A percentile compares a stretch with the other conserved stretches of the same genome.
phyloP scores from a whole-genome alignment of 495 filamentous ascomycete species.

The Daldinia loculata region DNA sequence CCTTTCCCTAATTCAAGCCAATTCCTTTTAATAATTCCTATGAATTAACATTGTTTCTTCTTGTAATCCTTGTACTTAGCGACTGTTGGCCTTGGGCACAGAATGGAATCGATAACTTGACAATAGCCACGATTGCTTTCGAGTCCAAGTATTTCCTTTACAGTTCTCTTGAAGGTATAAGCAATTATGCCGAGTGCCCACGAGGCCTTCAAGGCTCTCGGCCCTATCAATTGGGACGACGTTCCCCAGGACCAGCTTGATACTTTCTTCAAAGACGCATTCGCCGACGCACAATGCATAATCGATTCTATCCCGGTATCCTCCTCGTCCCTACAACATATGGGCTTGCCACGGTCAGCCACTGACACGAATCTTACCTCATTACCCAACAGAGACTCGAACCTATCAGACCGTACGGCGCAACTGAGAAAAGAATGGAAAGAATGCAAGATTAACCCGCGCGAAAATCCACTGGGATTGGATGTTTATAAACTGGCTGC shows the following conservation, averaged over 20 bases:
- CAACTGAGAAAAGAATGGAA: conserved; percentile 86
- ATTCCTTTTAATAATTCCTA: conserved; percentile 6
- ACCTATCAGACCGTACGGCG: conserved; percentile 41
- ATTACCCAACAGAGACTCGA: conserved; percentile 13
- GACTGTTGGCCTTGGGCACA: neutral
- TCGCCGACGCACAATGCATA: conserved; percentile 71
- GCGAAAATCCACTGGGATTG: conserved; percentile 80
- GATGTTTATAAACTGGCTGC: conserved; percentile 80
- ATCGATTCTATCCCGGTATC: conserved; percentile 74
- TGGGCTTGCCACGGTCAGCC: conserved; percentile 42
- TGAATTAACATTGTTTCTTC: neutral
- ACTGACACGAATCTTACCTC: conserved; percentile 47
- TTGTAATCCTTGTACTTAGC: conserved; percentile 11
- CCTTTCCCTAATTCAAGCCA: neutral
- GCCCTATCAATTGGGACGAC: conserved; percentile 71
- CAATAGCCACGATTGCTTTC: neutral
- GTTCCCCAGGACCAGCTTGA: conserved; percentile 64
- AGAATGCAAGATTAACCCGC: conserved; percentile 72
- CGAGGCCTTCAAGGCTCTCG: conserved; percentile 76
- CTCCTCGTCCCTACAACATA: conserved; percentile 31
- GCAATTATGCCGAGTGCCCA: conserved; percentile 69
- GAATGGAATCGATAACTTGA: conserved; percentile 20
- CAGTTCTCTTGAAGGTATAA: neutral
- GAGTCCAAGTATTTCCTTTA: conserved; percentile 4
- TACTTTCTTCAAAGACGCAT: conserved; percentile 65